Percentiles rank a stretch among this genome's conserved stretches.
Conservation (phyloP, 2,329 filamentous ascomycete species). For the Calonectria pauciramosa region DNA sequence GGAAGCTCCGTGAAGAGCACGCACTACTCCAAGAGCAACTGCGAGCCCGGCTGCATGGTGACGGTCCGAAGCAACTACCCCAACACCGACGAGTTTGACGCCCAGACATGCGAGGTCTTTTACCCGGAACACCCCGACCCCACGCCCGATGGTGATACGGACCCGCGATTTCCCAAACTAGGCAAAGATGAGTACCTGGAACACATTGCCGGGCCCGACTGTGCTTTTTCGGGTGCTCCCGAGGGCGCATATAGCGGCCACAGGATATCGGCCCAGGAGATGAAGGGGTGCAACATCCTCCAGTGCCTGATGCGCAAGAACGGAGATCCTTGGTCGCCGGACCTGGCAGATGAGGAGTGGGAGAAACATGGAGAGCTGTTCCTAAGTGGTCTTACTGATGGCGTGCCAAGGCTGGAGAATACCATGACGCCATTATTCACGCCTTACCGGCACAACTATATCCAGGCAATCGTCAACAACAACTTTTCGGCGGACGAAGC, state of each 20-base stretch:
- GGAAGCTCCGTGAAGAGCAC: constrained; percentile 20
- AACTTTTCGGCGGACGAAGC: background rate
- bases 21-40: background rate
- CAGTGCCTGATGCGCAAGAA: constrained; percentile 45
- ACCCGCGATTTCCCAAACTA: constrained; percentile 18
- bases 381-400: constrained; percentile 37
- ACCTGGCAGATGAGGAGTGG: constrained; percentile 37
- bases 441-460: constrained; percentile 29
- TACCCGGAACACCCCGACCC: background rate
- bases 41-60: background rate
- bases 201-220: constrained; percentile 42
- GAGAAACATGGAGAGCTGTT: constrained; percentile 31
- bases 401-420: background rate
- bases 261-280: constrained; percentile 40
- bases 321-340: constrained; percentile 23
- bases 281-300: constrained; percentile 42
- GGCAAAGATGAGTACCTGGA: constrained; percentile 29
- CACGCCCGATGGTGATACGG: background rate
- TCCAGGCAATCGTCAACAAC: background rate
- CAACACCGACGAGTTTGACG: background rate
- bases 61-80: background rate
- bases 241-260: constrained; percentile 37
- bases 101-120: background rate
- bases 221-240: constrained; percentile 11
- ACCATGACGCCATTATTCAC: constrained; percentile 24